Base-by-base conservation (phyloP, 176 grass and related monocot species). In the Eremochloa ophiuroides region DNA sequence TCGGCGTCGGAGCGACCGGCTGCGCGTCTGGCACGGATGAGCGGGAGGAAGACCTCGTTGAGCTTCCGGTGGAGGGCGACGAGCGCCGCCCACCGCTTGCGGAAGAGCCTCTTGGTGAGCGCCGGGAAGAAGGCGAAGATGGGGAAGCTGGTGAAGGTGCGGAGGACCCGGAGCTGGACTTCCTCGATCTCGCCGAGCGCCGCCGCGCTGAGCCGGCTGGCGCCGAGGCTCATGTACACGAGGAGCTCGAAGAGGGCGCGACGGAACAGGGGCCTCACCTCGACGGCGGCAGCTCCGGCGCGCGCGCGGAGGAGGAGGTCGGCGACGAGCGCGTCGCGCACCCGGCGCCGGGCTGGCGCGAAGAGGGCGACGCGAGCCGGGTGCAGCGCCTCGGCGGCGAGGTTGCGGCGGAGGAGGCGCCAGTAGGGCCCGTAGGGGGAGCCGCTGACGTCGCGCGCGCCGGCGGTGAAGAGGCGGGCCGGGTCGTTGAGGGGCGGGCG, bases 171-270 rank as follows among this genome's bases (percentile, higher is more conserved):
- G 5, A 12, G 20, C 10, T 41, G n/a, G 1, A 4, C 25, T 2
- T 3, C 10, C 70, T 87, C 69, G 46, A 94, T 60, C 46, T 91
- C 86, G 22, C n/a, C 62, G 38, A 91, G 75, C 38, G 38, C 20
- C 27, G 75, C 61, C 66, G 58, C 22, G n/a, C 62, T 35, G 4
- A 87, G 73, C 62, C 80, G 7, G 38, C 1, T 69, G 38, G 73
- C 84, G 17, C 92, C 89, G 66, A 94, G 74, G 84, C 89, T 85
- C 84, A 94, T 89, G 51, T 81, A 67, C 22, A 89, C 61, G 13
- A 89, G 72, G 17, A 89, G 76, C 77, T 80, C 81, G 81, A 87
- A 91, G 81, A 87, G 70, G 56, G 89, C 87, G 71, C 72, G 77
- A 15, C 74, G 75, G 22, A 69, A 38, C 4, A 33, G 38, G 25